Evolutionary conservation across 2,329 filamentous ascomycete genomes (phyloP).

Genomic region (Neonectria magnoliae): DNA sequence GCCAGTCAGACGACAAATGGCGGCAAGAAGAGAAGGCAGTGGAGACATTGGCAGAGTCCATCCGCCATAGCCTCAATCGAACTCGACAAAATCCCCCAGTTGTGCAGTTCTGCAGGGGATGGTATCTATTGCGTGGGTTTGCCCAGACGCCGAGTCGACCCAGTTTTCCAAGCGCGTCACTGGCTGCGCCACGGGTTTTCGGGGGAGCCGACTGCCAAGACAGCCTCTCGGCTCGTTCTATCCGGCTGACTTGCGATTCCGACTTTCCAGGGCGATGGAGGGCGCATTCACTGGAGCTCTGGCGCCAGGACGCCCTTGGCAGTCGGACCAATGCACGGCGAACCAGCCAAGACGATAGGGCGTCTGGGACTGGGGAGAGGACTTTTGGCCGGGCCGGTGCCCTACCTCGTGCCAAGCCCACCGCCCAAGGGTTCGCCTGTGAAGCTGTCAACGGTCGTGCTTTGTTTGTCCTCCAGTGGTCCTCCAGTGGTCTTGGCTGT

Average conservation of each 20-base stretch:
- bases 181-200: constrained; percentile 44
- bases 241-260: constrained; percentile 40
- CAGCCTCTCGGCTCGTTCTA: constrained; percentile 46
- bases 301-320: constrained; percentile 27
- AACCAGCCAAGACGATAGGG: constrained; percentile 21
- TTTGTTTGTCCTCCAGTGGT: constrained; percentile 1
- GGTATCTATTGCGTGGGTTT: constrained; percentile 37
- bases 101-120: constrained; percentile 32
- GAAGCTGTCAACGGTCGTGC: constrained; percentile 10
- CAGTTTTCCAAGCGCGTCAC: constrained; percentile 42
- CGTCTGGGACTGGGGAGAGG: constrained; percentile 17
- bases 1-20: constrained; percentile 24
- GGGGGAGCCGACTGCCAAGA: constrained; percentile 44
- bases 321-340: constrained; percentile 33
- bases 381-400: constrained; percentile 10
- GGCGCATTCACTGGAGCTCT: constrained; percentile 22
- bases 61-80: constrained; percentile 36
- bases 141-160: constrained; percentile 37
- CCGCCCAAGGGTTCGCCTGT: constrained; percentile 1
- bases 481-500: constrained; percentile 25
- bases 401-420: constrained; percentile 16
- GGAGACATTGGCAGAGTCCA: constrained; percentile 30
- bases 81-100: constrained; percentile 26
- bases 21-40: constrained; percentile 32
- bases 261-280: constrained; percentile 32